Evolutionary conservation across 2,329 filamentous ascomycete species (phyloP).

Genomic region (Aspergillus fischeri): DNA sequence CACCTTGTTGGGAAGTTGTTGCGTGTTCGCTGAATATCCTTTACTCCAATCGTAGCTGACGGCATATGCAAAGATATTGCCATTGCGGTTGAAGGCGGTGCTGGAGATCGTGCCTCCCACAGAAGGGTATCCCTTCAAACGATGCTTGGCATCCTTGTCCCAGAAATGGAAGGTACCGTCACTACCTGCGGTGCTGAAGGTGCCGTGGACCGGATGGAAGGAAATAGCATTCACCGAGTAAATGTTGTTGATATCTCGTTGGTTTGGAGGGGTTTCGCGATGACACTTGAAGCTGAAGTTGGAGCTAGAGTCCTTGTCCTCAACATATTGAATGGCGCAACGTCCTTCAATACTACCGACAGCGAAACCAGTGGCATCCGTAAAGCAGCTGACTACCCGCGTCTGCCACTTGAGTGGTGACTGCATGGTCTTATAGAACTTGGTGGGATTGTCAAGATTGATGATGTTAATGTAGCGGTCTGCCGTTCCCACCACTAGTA

Average conservation of each 20-base stretch:
- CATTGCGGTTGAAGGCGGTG: conserved; percentile 85
- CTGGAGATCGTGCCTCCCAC: conserved; percentile 83
- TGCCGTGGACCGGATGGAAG: conserved; percentile 94
- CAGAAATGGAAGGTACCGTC: conserved; percentile 81
- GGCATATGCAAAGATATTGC: conserved; percentile 81
- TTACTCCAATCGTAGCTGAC: conserved; percentile 99
- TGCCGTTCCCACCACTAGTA: conserved; percentile 87
- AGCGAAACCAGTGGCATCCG: conserved; percentile 85
- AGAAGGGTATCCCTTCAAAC: conserved; percentile 80
- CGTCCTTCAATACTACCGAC: conserved; percentile 95
- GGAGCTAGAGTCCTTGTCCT: conserved; percentile 84
- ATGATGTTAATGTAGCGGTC: conserved; percentile 96
- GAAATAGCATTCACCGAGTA: conserved; percentile 96
- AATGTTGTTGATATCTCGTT: conserved; percentile 74
- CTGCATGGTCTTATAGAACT: conserved; percentile 94
- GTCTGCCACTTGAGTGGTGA: conserved; percentile 99
- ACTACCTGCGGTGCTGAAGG: conserved; percentile 93
- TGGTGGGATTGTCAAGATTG: conserved; percentile 80
- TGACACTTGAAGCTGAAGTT: conserved; percentile 99
- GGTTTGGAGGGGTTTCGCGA: conserved; percentile 65
- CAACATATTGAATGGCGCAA: conserved; percentile 96
- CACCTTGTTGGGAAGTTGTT: conserved; percentile 67
- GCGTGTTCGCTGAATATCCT: conserved; percentile 80
- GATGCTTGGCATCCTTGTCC: conserved; percentile 87
- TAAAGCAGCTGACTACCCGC: conserved; percentile 88